Evolutionary conservation across 352 stramenopile genomes (phyloP), one percentile per base, ranked within the genome.

Genomic region (Thraustotheca clavata): DNA sequence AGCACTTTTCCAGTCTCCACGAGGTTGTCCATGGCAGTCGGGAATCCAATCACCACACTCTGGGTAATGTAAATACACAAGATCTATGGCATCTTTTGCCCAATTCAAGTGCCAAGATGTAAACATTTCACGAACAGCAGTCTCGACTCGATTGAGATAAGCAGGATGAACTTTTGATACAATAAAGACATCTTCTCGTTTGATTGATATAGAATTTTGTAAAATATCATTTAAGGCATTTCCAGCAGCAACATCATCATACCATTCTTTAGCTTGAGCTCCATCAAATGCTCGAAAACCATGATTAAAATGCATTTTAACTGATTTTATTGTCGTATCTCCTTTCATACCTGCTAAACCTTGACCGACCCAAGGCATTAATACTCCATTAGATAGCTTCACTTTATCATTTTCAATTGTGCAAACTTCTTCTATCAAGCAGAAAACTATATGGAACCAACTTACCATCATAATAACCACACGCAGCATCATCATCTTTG

Each of bases 101-200:
- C 16, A 69, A 67, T 27, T 69, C 49, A 16, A 76, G 66, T 55
- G 59, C 40, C 12, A 71, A 43, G 1, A 83, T 54, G 4, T 70
- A 78, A 2, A 71, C 40, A 36, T 71, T 22, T 49, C 86, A 60
- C 18, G 69, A 61, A 7, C 32, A 27, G 31, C 62, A 4, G 71
- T 80, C 14, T 69, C 49, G 11, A 72, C 32, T 33, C 72, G 70
- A n/a, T 74, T 73, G 18, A 86, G 71, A 59, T 82, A 71, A 70
- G 80, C 59, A 9, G 80, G 80, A 68, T 89, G 77, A 22, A 89
- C 70, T 65, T 89, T 89, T 4, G 73, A 86, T 48, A 80, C 72
- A 31, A 87, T 50, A 60, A 86, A 83, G 2, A 84, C 63, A 32
- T 77, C 48, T 22, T 18, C 24, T 57, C 50, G 63, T 68, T 39